phyloP scores from a whole-genome alignment of 148 eudicot species.

The Rhododendron kiyosumense region DNA sequence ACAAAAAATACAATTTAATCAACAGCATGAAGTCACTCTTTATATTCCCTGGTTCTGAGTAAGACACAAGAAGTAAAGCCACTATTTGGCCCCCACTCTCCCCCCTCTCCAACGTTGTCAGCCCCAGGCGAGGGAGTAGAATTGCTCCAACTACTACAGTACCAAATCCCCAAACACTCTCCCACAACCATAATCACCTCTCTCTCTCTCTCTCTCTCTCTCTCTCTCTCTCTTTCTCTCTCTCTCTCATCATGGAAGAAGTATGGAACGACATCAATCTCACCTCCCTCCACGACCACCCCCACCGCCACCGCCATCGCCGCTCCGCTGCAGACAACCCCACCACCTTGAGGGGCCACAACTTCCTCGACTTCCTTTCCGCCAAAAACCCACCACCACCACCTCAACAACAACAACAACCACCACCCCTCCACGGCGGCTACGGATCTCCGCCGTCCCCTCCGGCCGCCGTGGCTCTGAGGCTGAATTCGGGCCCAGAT shows the following conservation, averaged over 20 bases:
- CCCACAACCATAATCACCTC: neutral
- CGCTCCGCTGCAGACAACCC: neutral
- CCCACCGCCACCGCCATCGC: conserved; percentile 6
- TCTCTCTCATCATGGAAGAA: conserved; percentile 30
- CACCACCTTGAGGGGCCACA: neutral
- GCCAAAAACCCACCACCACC: conserved; percentile 9
- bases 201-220: conserved; percentile 1
- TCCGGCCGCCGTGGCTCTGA: conserved; percentile 16
- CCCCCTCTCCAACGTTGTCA: neutral
- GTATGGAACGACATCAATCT: conserved; percentile 38
- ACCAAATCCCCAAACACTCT: neutral
- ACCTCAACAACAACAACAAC: too few species aligned
- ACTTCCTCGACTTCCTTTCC: conserved; percentile 39
- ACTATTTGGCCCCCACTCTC: neutral
- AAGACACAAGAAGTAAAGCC: too few species aligned
- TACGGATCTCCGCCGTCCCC: conserved; percentile 9
- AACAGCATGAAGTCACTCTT: too few species aligned
- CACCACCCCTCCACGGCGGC: neutral
- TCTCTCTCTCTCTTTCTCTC: neutral
- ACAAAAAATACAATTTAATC: too few species aligned
- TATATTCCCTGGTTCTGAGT: too few species aligned
- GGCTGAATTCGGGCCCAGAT: conserved; percentile 18
- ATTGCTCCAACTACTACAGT: neutral
- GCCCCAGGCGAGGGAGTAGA: neutral
- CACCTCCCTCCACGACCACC: conserved; percentile 20